Evolutionary conservation across 371 early-diverging fungal species (phyloP), one percentile per base, ranked within the genome.

Genomic region (Mucor piriformis): DNA sequence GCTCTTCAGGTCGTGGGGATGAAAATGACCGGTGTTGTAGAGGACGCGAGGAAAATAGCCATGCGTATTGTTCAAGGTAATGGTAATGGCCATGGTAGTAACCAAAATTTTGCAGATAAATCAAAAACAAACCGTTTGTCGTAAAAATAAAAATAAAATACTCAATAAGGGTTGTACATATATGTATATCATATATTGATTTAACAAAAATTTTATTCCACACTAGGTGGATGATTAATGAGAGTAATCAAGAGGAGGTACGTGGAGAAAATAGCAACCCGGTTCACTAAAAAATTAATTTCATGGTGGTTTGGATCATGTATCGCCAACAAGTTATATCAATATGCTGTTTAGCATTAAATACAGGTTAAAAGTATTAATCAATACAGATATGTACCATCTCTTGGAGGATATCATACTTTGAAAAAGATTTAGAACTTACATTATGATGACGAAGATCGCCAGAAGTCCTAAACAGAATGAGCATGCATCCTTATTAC

Each of bases 1-100:
- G 92, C 93, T 2, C 75, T 95, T 34, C 94, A 93, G 54, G 92
- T 93, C 1, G 86, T 94, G 0, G 94, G 94, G 12, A 68, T 95
- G 65, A 83, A 90, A 63, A 91, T 89, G 86, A 90, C 88, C 0
- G 91, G 92, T 29, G 79, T 85, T 59, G 74, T 90, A 20, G 91
- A 90, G 61, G 88, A 87, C 65, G 87, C 90, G 15, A 70, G 88
- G 25, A 82, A 85, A 42, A 86, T 87, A 68, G 94, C 91, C 20
- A 83, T 89, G 83, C 78, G 87, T 11, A 88, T 92, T 67, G 88
- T 92, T 50, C 74, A 79, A 61, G 88, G 85, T 13, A 66, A 57
- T 52, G 24, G 48, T 21, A 29, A 18, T 50, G n/a, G n/a, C n/a
- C n/a, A 24, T 21, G 44, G 33, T 23, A 59, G 23, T 33, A 34